A percentile compares a stretch with the other conserved stretches of the same genome.
Evolutionary conservation across 352 stramenopile species (phyloP).

Genomic region (Detonula confervacea): DNA sequence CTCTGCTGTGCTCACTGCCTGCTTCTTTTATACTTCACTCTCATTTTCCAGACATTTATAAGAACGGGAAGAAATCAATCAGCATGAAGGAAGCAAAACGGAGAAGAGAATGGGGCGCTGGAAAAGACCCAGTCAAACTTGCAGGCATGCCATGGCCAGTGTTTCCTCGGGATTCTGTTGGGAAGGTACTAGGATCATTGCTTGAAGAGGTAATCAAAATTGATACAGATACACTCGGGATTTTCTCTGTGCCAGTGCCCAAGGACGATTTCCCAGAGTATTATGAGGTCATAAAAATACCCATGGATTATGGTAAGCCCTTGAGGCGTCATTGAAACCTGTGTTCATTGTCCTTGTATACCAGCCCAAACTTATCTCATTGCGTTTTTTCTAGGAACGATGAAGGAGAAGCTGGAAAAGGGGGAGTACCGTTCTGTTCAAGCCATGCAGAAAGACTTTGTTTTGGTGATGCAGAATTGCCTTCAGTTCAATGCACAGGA

Average conservation of each 20-base stretch:
- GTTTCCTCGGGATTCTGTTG: constrained; percentile 74
- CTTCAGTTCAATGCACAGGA: constrained; percentile 80
- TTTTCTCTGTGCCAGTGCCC: constrained; percentile 83
- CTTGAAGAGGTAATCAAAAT: constrained; percentile 82
- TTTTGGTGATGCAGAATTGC: constrained; percentile 66
- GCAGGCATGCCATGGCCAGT: constrained; percentile 80
- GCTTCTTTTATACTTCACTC: background rate
- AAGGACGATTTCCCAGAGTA: constrained; percentile 85
- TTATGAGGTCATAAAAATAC: constrained; percentile 82
- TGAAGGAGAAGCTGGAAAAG: constrained; percentile 83
- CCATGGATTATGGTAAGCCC: constrained; percentile 76
- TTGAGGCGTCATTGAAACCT: background rate
- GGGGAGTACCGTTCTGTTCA: constrained; percentile 84
- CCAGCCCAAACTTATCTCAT: background rate
- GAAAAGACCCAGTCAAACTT: constrained; percentile 72
- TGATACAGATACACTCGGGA: constrained; percentile 70
- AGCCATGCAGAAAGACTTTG: constrained; percentile 86
- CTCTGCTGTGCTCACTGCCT: background rate
- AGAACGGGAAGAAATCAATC: constrained; percentile 61
- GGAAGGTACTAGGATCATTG: constrained; percentile 69
- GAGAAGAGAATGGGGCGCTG: constrained; percentile 77
- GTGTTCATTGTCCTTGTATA: background rate
- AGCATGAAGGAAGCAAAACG: constrained; percentile 78
- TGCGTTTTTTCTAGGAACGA: constrained; percentile 52
- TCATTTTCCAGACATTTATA: constrained; percentile 42